Base-by-base conservation (phyloP, 2,329 filamentous ascomycete species). In the Ophiostoma tasmaniense region DNA sequence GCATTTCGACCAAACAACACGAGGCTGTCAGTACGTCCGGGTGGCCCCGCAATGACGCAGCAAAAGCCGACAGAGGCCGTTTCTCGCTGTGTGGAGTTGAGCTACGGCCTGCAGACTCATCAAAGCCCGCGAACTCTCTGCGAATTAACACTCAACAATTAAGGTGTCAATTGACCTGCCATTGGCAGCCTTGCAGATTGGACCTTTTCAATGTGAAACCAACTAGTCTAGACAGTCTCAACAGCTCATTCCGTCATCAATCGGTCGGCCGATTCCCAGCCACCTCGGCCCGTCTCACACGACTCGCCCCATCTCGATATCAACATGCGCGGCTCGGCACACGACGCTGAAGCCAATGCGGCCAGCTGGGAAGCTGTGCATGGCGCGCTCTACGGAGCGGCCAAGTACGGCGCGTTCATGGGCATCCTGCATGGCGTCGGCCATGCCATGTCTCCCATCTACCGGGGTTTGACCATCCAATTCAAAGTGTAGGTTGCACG, bases 341-440 rank as follows among this genome's bases (percentile, higher is more conserved):
- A 85, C 67, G 86, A 85, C 73, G 85, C 86, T 59, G 90, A 94
- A 77, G 87, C 89, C 66, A 85, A 85, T 72, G 82, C 85, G 69
- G 91, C 91, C 64, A 87, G 89, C 59, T 89, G 88, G 87, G 89
- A 90, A 74, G 90, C 90, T 45, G 83, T 83, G 2, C 83, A 83
- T 71, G 91, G 91, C 45, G 90, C 89, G 22, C 78, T 85, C 39
- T 79, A 83, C 64, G 91, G 91, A 22, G 89, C 89, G 50, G 78
- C 85, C 22, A 92, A 89, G 82, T 93, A 90, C 89, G 91, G 90
- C 68, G 79, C 84, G n/a, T 86, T 83, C 69, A 84, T 86, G 20
- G 88, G 84, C 0, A 76, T 89, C 30, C 80, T 91, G 8, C 88
- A 85, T 25, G 88, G 81, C 28, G 74, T 87, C 6, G 90, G 87